Evolutionary conservation across 2,329 filamentous ascomycete genomes (phyloP).

Genomic region (Hymenoscyphus occultus): DNA sequence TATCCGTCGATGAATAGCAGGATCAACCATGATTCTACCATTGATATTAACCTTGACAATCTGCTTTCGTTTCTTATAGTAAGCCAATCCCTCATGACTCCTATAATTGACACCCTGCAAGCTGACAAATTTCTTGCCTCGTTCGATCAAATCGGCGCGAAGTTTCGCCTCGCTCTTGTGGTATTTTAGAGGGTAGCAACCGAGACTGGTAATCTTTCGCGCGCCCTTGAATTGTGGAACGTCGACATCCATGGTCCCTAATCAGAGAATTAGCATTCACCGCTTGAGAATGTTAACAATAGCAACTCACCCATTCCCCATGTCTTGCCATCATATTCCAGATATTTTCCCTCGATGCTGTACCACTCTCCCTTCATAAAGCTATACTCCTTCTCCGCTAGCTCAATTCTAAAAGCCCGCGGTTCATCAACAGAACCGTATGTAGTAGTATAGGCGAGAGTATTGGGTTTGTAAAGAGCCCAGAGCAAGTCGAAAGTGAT

Average conservation of each 20-base stretch:
- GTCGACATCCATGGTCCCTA: conserved; percentile 58
- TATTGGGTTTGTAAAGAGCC: conserved; percentile 86
- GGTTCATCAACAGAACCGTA: conserved; percentile 76
- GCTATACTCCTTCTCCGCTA: conserved; percentile 65
- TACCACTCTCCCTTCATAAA: conserved; percentile 75
- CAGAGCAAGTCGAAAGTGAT: conserved; percentile 88
- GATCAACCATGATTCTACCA: conserved; percentile 84
- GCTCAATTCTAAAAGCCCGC: conserved; percentile 77
- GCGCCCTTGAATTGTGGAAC: conserved; percentile 76
- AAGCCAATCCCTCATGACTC: conserved; percentile 79
- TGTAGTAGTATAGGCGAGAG: conserved; percentile 71
- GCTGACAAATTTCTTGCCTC: conserved; percentile 79
- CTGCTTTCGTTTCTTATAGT: conserved; percentile 74
- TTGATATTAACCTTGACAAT: conserved; percentile 81
- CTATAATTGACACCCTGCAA: conserved; percentile 83
- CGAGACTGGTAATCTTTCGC: conserved; percentile 75
- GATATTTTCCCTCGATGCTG: conserved; percentile 71
- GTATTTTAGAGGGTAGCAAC: conserved; percentile 75
- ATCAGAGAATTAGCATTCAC: conserved; percentile 13
- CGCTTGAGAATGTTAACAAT: not conserved
- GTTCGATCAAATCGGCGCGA: conserved; percentile 65
- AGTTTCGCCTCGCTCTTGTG: conserved; percentile 69
- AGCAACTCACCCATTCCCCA: conserved; percentile 64
- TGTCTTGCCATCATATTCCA: conserved; percentile 84
- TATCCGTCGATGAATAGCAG: conserved; percentile 75